phyloP scores from a whole-genome alignment of 352 stramenopile genomes.

The Phytophthora niederhauseri region DNA sequence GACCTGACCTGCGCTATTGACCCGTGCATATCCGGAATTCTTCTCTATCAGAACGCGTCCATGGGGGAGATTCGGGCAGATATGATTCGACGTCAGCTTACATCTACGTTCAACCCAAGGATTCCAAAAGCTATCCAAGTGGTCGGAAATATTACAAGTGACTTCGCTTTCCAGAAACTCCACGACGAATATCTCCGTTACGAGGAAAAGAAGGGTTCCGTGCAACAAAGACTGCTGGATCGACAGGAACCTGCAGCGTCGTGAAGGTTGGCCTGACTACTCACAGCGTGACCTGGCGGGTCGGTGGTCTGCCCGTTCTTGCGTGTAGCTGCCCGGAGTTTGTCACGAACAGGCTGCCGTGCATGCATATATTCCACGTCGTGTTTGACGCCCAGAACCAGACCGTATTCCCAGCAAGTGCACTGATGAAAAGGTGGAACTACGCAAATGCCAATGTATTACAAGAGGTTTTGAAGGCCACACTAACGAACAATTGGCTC shows the following conservation, averaged over 20 bases:
- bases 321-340: not conserved
- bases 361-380: not conserved
- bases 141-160: not conserved
- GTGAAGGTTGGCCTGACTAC: not conserved
- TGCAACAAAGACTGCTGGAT: not conserved
- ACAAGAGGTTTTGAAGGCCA: no score
- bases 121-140: not conserved
- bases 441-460: no score
- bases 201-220: not conserved
- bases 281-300: not conserved
- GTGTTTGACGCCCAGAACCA: not conserved
- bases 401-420: not conserved
- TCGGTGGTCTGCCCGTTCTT: not conserved
- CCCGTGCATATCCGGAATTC: not conserved
- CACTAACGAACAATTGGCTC: no score
- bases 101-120: not conserved
- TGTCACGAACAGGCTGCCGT: not conserved
- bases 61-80: not conserved
- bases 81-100: not conserved
- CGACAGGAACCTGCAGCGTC: not conserved
- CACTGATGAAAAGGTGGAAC: no score
- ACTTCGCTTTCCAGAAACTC: not conserved
- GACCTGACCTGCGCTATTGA: not conserved
- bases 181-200: not conserved
- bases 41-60: not conserved